Base-by-base conservation (phyloP, 805 yeast species). In the Candida maltosa region DNA sequence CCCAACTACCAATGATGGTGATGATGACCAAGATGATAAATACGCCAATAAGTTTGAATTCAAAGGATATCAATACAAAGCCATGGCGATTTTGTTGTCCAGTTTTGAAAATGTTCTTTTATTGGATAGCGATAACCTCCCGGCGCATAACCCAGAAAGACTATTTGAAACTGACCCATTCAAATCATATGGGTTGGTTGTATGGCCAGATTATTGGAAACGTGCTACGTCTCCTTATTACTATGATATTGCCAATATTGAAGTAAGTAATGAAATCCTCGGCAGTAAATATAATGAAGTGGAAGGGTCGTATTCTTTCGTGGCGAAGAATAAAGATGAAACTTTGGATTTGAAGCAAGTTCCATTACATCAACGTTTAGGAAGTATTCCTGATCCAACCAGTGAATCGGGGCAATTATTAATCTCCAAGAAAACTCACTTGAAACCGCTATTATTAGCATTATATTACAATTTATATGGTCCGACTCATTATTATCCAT, bases 121-220 rank as follows among this genome's bases (percentile, higher is more conserved):
- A 30, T 58, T 85, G 47, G 96, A 87, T 52, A 77, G 89, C 25
- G 95, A 86, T 56, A 79, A 83, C 44, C 70, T 80, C 41, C 88
- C 94, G 0, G 74, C 82, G 3, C 70, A 69, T 47, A 70, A 79
- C 9, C 82, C 91, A 2, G 84, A 79, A 45, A 53, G 56, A 14
- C 52, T 85, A 16, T 83, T 87, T 52, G 62, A 60, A 4, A 57
- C 62, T 9, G 76, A 78, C 29, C 79, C 86, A 1, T 86, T 74
- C 58, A 66, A 39, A 19, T 52, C 60, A 10, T 56, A 61, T 25
- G 83, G 85, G 3, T 55, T 82, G 54, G 69, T 82, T 21, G 66
- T 79, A 2, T 87, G 94, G 91, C 94, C 95, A 2, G 96, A 87
- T 58, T 87, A 80, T 56, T 87, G 95, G 95, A 75, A 81, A 56